Evolutionary conservation across 176 grass and related monocot genomes (phyloP).

Genomic region (Echinochloa phyllopogon): DNA sequence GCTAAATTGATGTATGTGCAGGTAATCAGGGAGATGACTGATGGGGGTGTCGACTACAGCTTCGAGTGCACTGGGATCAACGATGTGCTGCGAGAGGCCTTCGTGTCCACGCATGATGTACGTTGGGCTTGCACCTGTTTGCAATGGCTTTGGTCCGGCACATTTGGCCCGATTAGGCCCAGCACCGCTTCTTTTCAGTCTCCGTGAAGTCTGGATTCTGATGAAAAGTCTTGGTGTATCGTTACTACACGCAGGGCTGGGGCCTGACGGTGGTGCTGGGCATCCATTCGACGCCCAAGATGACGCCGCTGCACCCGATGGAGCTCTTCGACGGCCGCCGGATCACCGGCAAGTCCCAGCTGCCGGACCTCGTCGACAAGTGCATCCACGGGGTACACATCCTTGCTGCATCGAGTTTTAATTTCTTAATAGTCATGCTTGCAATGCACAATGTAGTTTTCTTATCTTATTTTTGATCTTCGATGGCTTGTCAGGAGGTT

Average conservation of each 20-base stretch:
- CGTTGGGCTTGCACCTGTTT: neutral
- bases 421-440: no score
- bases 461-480: no score
- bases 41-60: constrained; percentile 83
- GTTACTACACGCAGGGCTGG: constrained; percentile 55
- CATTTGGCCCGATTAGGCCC: no score
- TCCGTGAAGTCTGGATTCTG: no score
- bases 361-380: constrained; percentile 69
- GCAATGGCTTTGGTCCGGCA: no score
- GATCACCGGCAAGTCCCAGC: constrained; percentile 77
- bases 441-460: no score
- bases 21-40: constrained; percentile 80
- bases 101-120: constrained; percentile 84
- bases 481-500: constrained; percentile 47
- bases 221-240: no score
- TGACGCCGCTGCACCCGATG: constrained; percentile 93
- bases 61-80: constrained; percentile 83
- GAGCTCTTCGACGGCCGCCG: constrained; percentile 82
- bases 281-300: constrained; percentile 68
- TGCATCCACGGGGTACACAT: constrained; percentile 60
- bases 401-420: no score
- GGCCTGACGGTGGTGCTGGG: constrained; percentile 78
- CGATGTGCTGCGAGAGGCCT: constrained; percentile 76
- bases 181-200: no score
- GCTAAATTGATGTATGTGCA: neutral